Conservation (phyloP, 176 grass and related monocot genomes). For the Neostapfia colusana region DNA sequence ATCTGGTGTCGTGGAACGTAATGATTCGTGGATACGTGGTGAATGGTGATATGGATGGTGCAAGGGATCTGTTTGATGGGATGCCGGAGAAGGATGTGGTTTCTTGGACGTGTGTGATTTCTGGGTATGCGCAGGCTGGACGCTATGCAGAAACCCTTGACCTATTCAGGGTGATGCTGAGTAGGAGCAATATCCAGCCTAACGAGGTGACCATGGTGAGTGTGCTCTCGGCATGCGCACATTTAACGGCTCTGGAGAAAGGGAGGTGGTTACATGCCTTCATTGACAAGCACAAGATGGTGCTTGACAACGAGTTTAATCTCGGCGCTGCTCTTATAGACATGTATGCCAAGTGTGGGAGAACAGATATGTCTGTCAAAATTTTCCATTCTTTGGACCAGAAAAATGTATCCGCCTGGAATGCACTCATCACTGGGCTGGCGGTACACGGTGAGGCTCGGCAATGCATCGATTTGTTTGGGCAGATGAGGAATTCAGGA, state of each 20-base stretch:
- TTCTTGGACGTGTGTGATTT: conserved; percentile 76
- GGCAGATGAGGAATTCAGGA: conserved; percentile 53
- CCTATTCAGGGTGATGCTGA: conserved; percentile 63
- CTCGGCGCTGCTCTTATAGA: conserved; percentile 69
- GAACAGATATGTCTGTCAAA: conserved; percentile 41
- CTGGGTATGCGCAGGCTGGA: conserved; percentile 55
- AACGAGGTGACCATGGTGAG: conserved; percentile 82
- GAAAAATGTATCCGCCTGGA: conserved; percentile 71
- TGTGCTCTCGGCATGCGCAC: conserved; percentile 66
- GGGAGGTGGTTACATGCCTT: conserved; percentile 64
- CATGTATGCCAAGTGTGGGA: conserved; percentile 79
- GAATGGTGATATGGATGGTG: conserved; percentile 47
- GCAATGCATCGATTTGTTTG: conserved; percentile 55
- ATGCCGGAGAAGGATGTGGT: conserved; percentile 64
- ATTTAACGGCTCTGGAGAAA: conserved; percentile 57
- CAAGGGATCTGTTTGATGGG: conserved; percentile 47
- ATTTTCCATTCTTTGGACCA: conserved; percentile 53
- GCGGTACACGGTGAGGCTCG: conserved; percentile 48
- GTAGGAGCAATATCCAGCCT: conserved; percentile 31
- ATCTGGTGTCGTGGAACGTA: conserved; percentile 67
- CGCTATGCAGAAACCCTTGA: conserved; percentile 49
- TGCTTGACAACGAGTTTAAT: conserved; percentile 62
- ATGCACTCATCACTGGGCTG: conserved; percentile 67
- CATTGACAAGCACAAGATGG: conserved; percentile 64
- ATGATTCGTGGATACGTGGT: conserved; percentile 59